Base-by-base conservation (phyloP, 495 filamentous ascomycete species). In the Saxispiralis lemnorum region DNA sequence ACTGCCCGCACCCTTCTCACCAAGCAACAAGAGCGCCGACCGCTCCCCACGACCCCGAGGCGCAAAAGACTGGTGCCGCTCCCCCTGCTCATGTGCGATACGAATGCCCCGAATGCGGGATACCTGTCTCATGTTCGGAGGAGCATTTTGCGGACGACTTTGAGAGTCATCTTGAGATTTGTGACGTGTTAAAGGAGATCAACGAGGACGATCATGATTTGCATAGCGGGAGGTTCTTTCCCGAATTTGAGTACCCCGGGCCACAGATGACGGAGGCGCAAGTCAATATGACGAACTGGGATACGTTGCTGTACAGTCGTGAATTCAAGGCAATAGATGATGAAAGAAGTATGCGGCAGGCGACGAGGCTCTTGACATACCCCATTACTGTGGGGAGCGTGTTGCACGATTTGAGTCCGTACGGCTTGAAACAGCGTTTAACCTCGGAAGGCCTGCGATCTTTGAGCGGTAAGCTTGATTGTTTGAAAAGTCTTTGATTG, bases 121-220 rank as follows among this genome's bases (percentile, higher is more conserved):
- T 96, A 17, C 89, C 89, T 1, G 74, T 92, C 0, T 93, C 86
- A 52, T 99, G 89, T 63, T 86, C 75, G 31, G 78, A 94, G 60
- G 78, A 80, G 33, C 92, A 99, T 58, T 96, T 84, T 80, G 81
- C 78, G 45, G 83, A 88, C 46, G 86, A 96, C 59, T 99, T 89
- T 54, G 88, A 93, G 59, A 67, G 74, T 1, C 89, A 99, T 57
- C 60, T 96, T 15, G 72, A 93, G 57, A 78, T 96, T 24, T 99
- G 89, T 59, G 92, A 99, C 53, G 81, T 77, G 0, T 65, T 99
- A 17, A 68, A 78, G 39, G 74, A 96, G 63, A 83, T 88, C 60
- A 99, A 99, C 53, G 89, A 99, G 63, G 89, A 99, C 55, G 92
- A 96, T 56, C 89, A 99, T 58, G 89, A 99, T 57, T 64, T 99